Conservation (phyloP, 2,329 filamentous ascomycete genomes). For the Claviceps citrina region DNA sequence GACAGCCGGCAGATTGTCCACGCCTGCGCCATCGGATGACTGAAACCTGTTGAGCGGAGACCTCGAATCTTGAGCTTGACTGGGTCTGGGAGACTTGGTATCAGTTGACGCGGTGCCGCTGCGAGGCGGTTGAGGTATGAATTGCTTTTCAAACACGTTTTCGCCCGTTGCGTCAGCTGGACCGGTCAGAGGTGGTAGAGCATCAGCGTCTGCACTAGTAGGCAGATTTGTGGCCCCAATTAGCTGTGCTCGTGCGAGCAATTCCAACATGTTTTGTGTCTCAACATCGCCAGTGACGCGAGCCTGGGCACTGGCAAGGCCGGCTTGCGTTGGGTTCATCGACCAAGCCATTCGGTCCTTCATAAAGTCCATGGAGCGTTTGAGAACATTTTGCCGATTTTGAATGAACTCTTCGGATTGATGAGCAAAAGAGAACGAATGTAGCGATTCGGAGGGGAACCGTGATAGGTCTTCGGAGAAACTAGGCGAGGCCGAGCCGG, state of each 20-base stretch:
- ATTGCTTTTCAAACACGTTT: conserved; percentile 77
- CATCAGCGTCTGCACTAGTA: conserved; percentile 28
- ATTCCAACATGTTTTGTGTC: conserved; percentile 77
- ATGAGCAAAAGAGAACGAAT: conserved; percentile 95
- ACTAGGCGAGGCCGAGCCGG: conserved; percentile 56
- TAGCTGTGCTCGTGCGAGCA: conserved; percentile 67
- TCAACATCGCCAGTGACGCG: conserved; percentile 71
- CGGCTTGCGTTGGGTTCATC: conserved; percentile 47
- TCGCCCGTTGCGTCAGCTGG: conserved; percentile 57
- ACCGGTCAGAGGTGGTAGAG: conserved; percentile 54
- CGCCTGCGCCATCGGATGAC: conserved; percentile 4
- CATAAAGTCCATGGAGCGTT: conserved; percentile 93
- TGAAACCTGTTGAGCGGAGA: conserved; percentile 7
- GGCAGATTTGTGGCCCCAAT: conserved; percentile 52
- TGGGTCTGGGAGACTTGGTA: conserved; percentile 18
- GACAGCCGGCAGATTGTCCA: conserved; percentile 8
- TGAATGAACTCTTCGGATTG: conserved; percentile 87
- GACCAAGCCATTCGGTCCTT: conserved; percentile 78
- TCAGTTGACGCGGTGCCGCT: conserved; percentile 27
- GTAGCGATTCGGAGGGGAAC: conserved; percentile 88
- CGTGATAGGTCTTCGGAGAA: conserved; percentile 79
- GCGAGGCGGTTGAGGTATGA: conserved; percentile 40
- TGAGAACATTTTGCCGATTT: conserved; percentile 81
- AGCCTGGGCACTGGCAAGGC: conserved; percentile 69
- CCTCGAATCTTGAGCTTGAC: conserved; percentile 9